Evolutionary conservation across 176 grass and related monocot species (phyloP).

Genomic region (Triticum dicoccoides): DNA sequence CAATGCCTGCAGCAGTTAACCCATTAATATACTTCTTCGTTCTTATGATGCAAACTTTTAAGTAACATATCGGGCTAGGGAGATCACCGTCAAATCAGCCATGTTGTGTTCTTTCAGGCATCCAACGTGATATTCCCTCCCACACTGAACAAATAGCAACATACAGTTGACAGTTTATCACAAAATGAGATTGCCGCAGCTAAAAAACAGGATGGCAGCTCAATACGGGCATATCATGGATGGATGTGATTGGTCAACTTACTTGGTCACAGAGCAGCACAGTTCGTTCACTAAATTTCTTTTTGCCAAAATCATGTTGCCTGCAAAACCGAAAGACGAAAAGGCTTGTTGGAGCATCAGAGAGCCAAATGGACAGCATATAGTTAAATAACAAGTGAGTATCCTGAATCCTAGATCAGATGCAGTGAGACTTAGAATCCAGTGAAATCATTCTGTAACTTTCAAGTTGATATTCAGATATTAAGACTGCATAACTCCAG

Average conservation of each 20-base stretch:
- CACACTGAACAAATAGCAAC: conserved; percentile 67
- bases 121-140: conserved; percentile 95
- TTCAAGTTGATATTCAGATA: not conserved
- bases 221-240: no score
- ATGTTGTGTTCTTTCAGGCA: conserved; percentile 84
- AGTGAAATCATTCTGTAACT: not conserved
- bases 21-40: conserved; percentile 3
- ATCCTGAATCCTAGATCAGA: conserved; percentile 12
- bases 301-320: conserved; percentile 89
- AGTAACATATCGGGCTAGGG: not conserved
- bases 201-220: conserved; percentile 4
- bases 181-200: not conserved
- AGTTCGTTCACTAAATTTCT: conserved; percentile 74
- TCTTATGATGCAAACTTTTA: not conserved
- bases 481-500: conserved; percentile 20
- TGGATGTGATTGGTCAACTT: conserved; percentile 29
- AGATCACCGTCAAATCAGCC: conserved; percentile 85
- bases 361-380: not conserved
- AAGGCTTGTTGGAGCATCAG: not conserved
- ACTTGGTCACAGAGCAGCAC: conserved; percentile 98
- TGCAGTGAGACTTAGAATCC: not conserved
- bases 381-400: not conserved
- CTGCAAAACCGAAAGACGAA: conserved; percentile 34
- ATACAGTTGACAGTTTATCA: not conserved
- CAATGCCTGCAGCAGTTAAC: conserved; percentile 56